Percentiles rank a stretch among this genome's conserved stretches.
phyloP scores from a whole-genome alignment of 352 stramenopile species.

The Globisporangium spinosum region DNA sequence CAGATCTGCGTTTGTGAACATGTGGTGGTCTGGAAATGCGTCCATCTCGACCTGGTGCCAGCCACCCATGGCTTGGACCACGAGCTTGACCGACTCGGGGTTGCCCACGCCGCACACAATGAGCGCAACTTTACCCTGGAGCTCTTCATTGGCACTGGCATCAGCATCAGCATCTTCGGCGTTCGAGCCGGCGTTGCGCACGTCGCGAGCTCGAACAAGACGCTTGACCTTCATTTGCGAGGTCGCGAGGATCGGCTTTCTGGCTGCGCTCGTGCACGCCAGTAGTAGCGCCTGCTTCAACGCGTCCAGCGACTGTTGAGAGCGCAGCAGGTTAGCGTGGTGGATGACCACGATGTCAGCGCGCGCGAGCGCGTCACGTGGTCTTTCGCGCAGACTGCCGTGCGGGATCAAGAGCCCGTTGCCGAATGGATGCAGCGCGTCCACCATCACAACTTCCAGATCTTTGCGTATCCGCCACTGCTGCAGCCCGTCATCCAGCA shows the following conservation, averaged over 20 bases:
- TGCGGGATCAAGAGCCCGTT: constrained; percentile 53
- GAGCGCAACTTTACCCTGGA: constrained; percentile 27
- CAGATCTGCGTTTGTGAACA: constrained; percentile 38
- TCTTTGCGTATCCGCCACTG: constrained; percentile 62
- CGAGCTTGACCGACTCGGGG: constrained; percentile 45
- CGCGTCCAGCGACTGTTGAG: constrained; percentile 7
- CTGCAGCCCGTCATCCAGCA: constrained; percentile 70
- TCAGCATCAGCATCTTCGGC: not conserved
- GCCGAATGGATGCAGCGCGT: constrained; percentile 62
- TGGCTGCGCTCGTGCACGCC: constrained; percentile 7
- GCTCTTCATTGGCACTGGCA: not conserved
- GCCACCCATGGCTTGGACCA: constrained; percentile 32
- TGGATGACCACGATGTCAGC: constrained; percentile 60
- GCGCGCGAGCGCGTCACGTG: constrained; percentile 34
- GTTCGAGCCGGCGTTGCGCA: constrained; percentile 1
- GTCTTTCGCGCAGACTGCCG: constrained; percentile 51
- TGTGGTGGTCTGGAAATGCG: constrained; percentile 62
- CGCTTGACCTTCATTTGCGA: constrained; percentile 44
- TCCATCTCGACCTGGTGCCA: constrained; percentile 35
- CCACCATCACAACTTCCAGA: constrained; percentile 70
- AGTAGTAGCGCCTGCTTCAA: constrained; percentile 20
- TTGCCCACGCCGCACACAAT: constrained; percentile 68
- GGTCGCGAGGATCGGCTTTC: constrained; percentile 35
- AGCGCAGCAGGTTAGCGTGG: constrained; percentile 42
- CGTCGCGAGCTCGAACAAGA: constrained; percentile 17